Conservation (phyloP, 1,284 basidiomycete species). For the Ceratobasidium theobromae region DNA sequence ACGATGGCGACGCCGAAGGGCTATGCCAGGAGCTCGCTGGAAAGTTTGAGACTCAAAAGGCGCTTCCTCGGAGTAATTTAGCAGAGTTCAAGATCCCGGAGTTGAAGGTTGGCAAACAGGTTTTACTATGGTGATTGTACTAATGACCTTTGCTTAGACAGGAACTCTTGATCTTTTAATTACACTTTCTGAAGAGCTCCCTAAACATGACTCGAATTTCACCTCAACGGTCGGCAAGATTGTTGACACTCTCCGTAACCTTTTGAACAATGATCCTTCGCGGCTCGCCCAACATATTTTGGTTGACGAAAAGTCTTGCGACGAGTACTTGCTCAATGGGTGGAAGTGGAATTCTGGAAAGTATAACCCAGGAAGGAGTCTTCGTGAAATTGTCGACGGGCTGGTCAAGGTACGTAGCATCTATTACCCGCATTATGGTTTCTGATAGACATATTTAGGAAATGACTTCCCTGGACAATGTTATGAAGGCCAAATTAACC, state of each 20-base stretch:
- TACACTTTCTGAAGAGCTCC: slow-evolving; percentile 86
- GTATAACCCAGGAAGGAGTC: slow-evolving; percentile 77
- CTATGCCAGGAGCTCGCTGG: slow-evolving; percentile 60
- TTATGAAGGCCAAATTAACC: slow-evolving; percentile 86
- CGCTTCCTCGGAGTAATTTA: slow-evolving; percentile 47
- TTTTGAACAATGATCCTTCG: slow-evolving; percentile 84
- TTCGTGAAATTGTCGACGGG: slow-evolving; percentile 79
- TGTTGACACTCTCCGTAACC: slow-evolving; percentile 89
- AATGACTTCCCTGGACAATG: slow-evolving; percentile 85
- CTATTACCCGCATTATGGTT: too few relatives aligned
- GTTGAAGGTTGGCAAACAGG: slow-evolving; percentile 63
- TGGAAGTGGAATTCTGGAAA: slow-evolving; percentile 92
- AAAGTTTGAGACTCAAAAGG: slow-evolving; percentile 59
- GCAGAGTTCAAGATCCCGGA: slow-evolving; percentile 66
- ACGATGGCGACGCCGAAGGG: slow-evolving; percentile 73
- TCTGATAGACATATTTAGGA: slow-evolving; percentile 63
- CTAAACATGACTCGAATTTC: slow-evolving; percentile 89
- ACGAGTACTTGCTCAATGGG: slow-evolving; percentile 73
- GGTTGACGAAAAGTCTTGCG: slow-evolving; percentile 80
- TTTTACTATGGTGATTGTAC: not conserved
- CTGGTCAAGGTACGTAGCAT: slow-evolving; percentile 78
- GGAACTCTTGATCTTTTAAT: slow-evolving; percentile 93
- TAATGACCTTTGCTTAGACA: slow-evolving; percentile 58
- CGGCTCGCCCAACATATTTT: slow-evolving; percentile 82
- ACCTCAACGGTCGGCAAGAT: slow-evolving; percentile 88